Base-by-base conservation (phyloP, 1,139 yeast species). In the Blastobotrys elegans region DNA sequence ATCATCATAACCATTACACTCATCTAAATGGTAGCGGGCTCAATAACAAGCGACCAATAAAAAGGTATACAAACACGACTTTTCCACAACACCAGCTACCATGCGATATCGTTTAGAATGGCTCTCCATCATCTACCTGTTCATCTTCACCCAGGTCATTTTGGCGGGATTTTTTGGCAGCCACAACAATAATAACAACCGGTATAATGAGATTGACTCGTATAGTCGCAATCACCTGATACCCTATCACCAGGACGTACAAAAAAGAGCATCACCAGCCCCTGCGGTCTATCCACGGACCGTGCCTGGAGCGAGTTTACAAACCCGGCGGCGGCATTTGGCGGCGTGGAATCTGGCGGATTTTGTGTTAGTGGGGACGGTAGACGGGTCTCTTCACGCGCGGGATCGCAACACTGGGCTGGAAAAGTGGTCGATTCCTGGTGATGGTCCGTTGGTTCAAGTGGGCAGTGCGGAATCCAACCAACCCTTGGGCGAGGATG, bases 371-470 rank as follows among this genome's bases (percentile, higher is more conserved):
- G 79, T 87, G 0, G 81, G 95, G 24, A 95, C 92, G 57, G 77
- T 90, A 2, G 97, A 92, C 59, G 98, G 98, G 1, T 82, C 85
- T 26, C 65, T 92, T 17, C 94, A 88, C 62, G 96, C 94, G 0
- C 66, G 92, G 13, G 82, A 84, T 55, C 72, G 98, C 52, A 73
- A 77, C 49, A 79, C 85, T 0, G 98, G 98, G 0, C 77, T 79
- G 35, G 67, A 83, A 17, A 61, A 84, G 16, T 92, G 98, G 98
- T 76, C 89, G 0, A 67, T 90, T 11, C 78, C 74, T 53, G 68
- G 80, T 55, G 64, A 74, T 16, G 62, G 60, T 8, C 68, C 70
- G 7, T 55, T 57, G 30, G 69, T 69, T 11, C 56, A 55, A 18
- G 65, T 64, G 4, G 41, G 55, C 4, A 31, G 49, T 21, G 39